phyloP scores from a whole-genome alignment of 169 alveolate species.

The Plasmodium knowlesi region DNA sequence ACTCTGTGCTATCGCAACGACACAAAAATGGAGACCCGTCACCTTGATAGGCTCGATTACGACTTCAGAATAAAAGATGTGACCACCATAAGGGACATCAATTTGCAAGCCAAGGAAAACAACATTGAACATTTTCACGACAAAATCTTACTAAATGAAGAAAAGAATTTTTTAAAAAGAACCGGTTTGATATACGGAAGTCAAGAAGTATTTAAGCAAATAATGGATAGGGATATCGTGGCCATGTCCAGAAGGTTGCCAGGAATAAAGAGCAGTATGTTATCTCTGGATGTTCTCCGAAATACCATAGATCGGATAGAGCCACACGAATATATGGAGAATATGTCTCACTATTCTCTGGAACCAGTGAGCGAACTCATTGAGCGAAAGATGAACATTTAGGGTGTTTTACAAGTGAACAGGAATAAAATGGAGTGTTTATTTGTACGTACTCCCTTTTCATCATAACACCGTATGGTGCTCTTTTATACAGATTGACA shows the following conservation, averaged over 20 bases:
- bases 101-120: constrained; percentile 62
- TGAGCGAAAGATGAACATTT: constrained; percentile 22
- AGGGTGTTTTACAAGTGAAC: neutral
- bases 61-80: constrained; percentile 70
- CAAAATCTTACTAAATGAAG: constrained; percentile 67
- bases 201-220: constrained; percentile 62
- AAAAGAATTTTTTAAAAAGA: constrained; percentile 69
- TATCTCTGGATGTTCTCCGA: constrained; percentile 59
- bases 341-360: neutral
- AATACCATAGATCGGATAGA: constrained; percentile 65
- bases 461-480: neutral
- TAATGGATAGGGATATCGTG: constrained; percentile 75
- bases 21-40: constrained; percentile 20
- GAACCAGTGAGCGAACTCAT: constrained; percentile 51
- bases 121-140: constrained; percentile 55
- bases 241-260: constrained; percentile 71
- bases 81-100: constrained; percentile 44
- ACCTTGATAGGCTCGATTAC: constrained; percentile 29
- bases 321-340: constrained; percentile 63
- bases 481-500: neutral
- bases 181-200: constrained; percentile 73
- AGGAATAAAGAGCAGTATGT: constrained; percentile 72
- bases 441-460: neutral
- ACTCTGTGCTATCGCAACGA: neutral
- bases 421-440: neutral